Base-by-base conservation (phyloP, 805 yeast genomes). In the Suhomyces kilbournensis region DNA sequence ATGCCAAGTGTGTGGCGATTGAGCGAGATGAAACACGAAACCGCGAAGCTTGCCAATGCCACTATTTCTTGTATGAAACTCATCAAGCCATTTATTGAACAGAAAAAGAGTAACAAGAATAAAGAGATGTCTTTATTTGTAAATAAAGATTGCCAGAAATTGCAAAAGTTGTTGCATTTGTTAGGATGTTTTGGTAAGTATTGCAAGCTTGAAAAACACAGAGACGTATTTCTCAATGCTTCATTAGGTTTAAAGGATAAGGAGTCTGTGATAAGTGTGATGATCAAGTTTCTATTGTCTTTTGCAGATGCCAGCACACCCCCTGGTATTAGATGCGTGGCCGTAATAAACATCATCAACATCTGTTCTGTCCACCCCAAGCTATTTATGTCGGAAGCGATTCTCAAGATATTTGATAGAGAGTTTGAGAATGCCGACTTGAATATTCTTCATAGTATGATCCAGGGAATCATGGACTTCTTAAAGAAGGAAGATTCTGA, bases 151-250 rank as follows among this genome's bases (percentile, higher is more conserved):
- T 54, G 49, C 20, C 53, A 43, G 7, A 62, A 57, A 42, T 59
- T 86, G 3, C 76, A 77, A 20, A 78, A 88, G 53, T 65, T 90
- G 5, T 62, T 90, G 1, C 81, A 80, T 59, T 67, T 90, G 20
- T 63, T 88, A 4, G 92, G 96, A 0, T 79, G 80, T 43, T 82
- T 90, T 68, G 96, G 92, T 0, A 75, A 85, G 45, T 79, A 78
- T 56, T 88, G 94, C 57, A 69, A 80, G n/a, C 77, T 89, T 51
- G 87, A 83, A 50, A 65, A 63, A 4, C 68, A 74, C 46, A 62
- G 77, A 14, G 66, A 63, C 0, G 48, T 74, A 1, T 82, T 84
- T 56, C 32, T 66, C 12, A 64, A 64, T 7, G 61, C 79, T 20
- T 63, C 63, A 2, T 45, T 82, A 12, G 79, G 78, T 0, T 59